phyloP scores from a whole-genome alignment of 371 early-diverging fungal species.

The Dichotomocladium elegans region DNA sequence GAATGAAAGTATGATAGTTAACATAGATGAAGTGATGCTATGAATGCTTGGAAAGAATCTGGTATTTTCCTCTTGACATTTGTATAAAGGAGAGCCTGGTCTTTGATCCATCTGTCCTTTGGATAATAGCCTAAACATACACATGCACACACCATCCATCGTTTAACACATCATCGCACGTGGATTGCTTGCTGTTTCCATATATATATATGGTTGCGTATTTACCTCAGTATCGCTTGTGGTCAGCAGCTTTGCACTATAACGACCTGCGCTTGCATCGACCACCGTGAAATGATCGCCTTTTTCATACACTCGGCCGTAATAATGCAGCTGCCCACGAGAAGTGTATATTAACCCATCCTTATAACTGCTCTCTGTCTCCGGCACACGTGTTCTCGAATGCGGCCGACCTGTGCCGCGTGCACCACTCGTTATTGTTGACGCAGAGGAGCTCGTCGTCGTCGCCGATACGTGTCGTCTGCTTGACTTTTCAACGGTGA shows the following conservation, averaged over 20 bases:
- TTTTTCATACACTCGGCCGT: slow-evolving; percentile 18
- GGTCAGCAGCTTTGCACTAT: slow-evolving; percentile 19
- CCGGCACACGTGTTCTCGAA: no score
- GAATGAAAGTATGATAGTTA: no score
- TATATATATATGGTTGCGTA: neutral
- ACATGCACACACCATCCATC: no score
- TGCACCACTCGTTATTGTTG: no score
- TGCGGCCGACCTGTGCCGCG: no score
- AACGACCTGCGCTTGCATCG: slow-evolving; percentile 24
- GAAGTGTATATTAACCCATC: no score
- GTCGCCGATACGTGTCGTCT: no score
- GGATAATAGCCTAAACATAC: slow-evolving; percentile 22
- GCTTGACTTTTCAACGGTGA: no score
- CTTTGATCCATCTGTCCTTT: slow-evolving; percentile 28
- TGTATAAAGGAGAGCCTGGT: slow-evolving; percentile 19
- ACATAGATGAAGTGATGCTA: no score
- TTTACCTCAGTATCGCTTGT: slow-evolving; percentile 21
- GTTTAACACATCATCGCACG: no score
- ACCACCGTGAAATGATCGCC: slow-evolving; percentile 25
- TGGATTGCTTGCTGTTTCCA: neutral
- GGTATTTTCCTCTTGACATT: slow-evolving; percentile 22
- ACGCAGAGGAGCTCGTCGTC: no score
- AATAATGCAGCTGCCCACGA: slow-evolving; percentile 22
- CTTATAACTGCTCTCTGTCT: no score
- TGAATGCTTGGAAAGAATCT: slow-evolving; percentile 20